Evolutionary conservation across 1,284 basidiomycete genomes (phyloP), one percentile per base, ranked within the genome.

Genomic region (Cryptococcus sp.): DNA sequence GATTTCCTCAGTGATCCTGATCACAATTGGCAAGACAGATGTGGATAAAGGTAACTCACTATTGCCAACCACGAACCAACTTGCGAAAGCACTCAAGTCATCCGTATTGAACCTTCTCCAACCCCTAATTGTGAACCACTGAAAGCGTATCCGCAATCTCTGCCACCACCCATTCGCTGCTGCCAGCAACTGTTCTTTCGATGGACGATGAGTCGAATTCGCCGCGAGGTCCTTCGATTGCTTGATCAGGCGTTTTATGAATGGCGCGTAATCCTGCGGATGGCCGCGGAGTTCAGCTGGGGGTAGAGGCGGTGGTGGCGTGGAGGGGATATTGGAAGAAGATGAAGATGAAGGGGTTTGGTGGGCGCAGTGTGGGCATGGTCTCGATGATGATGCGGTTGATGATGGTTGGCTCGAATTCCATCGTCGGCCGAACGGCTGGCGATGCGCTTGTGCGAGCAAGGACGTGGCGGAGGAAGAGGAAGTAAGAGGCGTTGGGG

Each of bases 21-120:
- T 7, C 8, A n/a, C 5, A 45, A 23, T n/a, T n/a, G n/a, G n/a
- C 25, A 16, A 13, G 25, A 42, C 7, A 27, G 11, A 11, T 6
- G 31, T 44, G 27, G 5, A n/a, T 35, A 13, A 35, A 8, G 7
- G 2, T 35, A 1, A 68, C 77, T 70, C 56, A 79, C 77, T 92
- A 71, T 98, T 93, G 61, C 93, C 94, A 79, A 98, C 88, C 47
- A 97, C 80, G 69, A 96, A 90, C 86, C 93, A 93, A 49, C 91
- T 95, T 47, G 96, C 81, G 79, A 99, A 98, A 1, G 94, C 95
- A 53, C 92, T 95, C 59, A 96, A 89, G 76, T 99, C 96, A 75
- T 99, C 96, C 50, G 91, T 89, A 67, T 97, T 94, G 81, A 96
- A 99, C 67, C 87, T 88, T 38, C 95, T 85, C 80, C 97, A 99